Conservation (phyloP, 768 basidiomycete species). For the Lentinula lateritia region DNA sequence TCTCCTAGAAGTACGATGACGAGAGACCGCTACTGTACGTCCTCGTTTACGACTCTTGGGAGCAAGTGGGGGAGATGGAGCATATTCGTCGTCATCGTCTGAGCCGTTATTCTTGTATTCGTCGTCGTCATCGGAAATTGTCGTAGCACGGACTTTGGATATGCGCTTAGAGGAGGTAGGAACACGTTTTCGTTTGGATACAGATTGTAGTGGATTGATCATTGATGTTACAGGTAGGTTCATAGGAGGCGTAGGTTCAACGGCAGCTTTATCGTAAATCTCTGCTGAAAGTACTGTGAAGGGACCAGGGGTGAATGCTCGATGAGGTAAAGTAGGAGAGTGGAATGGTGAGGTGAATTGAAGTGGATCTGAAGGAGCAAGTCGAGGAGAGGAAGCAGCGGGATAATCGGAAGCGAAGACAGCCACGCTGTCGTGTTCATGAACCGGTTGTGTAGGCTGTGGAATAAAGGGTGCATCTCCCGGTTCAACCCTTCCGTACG, state of each 20-base stretch:
- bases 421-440: not conserved
- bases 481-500: not conserved
- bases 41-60: constrained; percentile 27
- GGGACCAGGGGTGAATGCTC: not conserved
- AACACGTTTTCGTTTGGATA: not conserved
- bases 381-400: not conserved
- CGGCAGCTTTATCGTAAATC: not conserved
- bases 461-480: not conserved
- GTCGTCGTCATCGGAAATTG: constrained; percentile 11
- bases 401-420: not conserved
- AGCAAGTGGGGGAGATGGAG: constrained; percentile 29
- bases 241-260: not conserved
- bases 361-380: not conserved
- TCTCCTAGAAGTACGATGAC: not conserved
- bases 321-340: not conserved
- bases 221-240: not conserved
- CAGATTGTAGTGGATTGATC: not conserved
- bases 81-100: constrained; percentile 37
- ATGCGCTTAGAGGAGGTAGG: not conserved
- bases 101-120: constrained; percentile 30
- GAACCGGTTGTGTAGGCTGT: not conserved
- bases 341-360: not conserved
- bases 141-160: not conserved
- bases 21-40: not conserved
- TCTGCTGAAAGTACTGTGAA: not conserved